Evolutionary conservation across 441 rosid genomes (phyloP).

Genomic region (Pelargonium exstipulatum): DNA sequence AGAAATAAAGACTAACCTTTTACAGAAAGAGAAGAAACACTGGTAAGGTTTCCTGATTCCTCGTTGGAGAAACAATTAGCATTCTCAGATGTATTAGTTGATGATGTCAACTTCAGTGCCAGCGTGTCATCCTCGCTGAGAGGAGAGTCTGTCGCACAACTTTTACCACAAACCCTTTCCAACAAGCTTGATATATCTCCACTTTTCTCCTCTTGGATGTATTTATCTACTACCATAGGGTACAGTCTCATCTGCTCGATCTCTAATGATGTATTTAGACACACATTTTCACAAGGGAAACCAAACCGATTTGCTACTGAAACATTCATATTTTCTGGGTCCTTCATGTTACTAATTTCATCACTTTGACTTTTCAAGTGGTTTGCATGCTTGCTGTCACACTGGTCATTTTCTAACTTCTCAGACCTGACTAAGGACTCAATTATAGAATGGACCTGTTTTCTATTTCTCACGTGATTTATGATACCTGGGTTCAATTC

Average conservation of each 20-base stretch:
- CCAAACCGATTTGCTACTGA: conserved; percentile 27
- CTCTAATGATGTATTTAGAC: conserved; percentile 24
- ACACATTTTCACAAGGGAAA: conserved; percentile 29
- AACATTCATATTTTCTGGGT: conserved; percentile 24
- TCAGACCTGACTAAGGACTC: conserved; percentile 69
- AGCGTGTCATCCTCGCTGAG: conserved; percentile 35
- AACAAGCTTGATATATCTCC: conserved; percentile 31
- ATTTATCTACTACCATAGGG: conserved; percentile 23
- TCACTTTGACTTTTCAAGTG: conserved; percentile 30
- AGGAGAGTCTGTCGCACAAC: conserved; percentile 22
- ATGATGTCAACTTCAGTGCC: conserved; percentile 41
- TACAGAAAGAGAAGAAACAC: conserved; percentile 52
- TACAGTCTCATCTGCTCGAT: conserved; percentile 31
- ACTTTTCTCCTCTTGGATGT: conserved; percentile 26
- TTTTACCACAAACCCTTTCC: conserved; percentile 21
- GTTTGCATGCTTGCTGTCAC: conserved; percentile 28
- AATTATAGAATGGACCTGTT: conserved; percentile 85
- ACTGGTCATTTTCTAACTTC: conserved; percentile 27
- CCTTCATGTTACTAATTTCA: conserved; percentile 23
- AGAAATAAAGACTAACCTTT: conserved; percentile 41
- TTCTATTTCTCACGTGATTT: conserved; percentile 74
- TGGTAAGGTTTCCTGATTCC: conserved; percentile 38
- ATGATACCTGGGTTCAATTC: conserved; percentile 88
- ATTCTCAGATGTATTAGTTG: conserved; percentile 42
- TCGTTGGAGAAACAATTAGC: conserved; percentile 39